Percentiles rank a stretch among this genome's conserved stretches.
These are phyloP conservation scores for Cryptococcus depauperatus DNA, from an alignment of 1,284 basidiomycete genomes.

Conservation along the genomic window DNA sequence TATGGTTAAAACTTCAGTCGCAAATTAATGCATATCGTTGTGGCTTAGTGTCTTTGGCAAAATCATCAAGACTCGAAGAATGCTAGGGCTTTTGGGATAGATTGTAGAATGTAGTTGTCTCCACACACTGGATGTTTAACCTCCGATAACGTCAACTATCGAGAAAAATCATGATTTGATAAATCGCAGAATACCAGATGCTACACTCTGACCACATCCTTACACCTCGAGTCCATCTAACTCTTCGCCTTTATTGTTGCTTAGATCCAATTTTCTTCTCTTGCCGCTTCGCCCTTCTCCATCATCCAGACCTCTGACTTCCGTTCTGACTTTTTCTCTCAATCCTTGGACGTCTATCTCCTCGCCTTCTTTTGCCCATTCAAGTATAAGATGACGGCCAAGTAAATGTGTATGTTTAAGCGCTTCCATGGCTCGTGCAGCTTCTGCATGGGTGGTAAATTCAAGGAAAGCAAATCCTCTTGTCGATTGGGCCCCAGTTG, in stretches of 20 bases:
- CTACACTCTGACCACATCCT: not conserved
- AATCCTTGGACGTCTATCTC: conserved; percentile 60
- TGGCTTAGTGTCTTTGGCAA: too few relatives aligned
- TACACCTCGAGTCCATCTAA: conserved; percentile 28
- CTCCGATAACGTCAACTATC: too few relatives aligned
- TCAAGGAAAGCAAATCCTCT: conserved; percentile 96
- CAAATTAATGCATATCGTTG: too few relatives aligned
- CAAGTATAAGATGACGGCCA: conserved; percentile 84
- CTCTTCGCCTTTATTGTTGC: conserved; percentile 22
- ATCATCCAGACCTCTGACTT: conserved; percentile 27
- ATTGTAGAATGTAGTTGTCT: too few relatives aligned
- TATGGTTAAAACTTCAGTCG: too few relatives aligned
- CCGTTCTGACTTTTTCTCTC: conserved; percentile 58
- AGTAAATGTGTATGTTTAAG: conserved; percentile 91
- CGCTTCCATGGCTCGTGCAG: conserved; percentile 72
- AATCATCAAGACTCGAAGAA: too few relatives aligned
- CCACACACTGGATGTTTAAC: too few relatives aligned
- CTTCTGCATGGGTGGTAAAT: conserved; percentile 76
- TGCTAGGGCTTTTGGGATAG: too few relatives aligned
- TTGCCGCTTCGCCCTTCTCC: conserved; percentile 23
- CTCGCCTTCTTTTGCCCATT: conserved; percentile 78
- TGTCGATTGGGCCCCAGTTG: conserved; percentile 42
- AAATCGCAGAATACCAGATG: not conserved
- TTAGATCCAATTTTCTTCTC: conserved; percentile 41
- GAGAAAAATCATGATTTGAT: not conserved